Evolutionary conservation across 495 filamentous ascomycete species (phyloP), one percentile per base, ranked within the genome.

Genomic region (Penicillium canescens): DNA sequence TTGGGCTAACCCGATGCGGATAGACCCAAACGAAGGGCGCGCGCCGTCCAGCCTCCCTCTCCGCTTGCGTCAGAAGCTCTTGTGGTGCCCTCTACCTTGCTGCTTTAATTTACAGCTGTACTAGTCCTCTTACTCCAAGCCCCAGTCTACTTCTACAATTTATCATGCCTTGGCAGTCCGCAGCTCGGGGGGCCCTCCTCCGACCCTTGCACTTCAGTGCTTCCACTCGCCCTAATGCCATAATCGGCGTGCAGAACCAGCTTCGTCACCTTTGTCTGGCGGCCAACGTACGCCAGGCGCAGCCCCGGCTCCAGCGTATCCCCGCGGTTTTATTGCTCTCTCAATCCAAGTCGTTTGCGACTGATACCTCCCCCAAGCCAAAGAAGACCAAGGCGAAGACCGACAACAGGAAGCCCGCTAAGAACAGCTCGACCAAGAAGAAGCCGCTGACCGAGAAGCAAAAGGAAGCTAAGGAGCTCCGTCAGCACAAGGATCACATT

Each of bases 101-200:
- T 52, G 42, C 42, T 18, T 33, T 6, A 43, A 54, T 46, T 48
- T 40, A 46, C 43, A 47, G 38, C 50, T 52, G 38, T 20, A 20
- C 40, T 43, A 36, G 10, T 28, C 42, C 41, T 36, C 4, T 41
- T 20, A 20, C 5, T 43, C 31, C 45, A 16, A 9, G 7, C 6
- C 11, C 14, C 23, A 37, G 5, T 20, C 20, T 49, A 14, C 26
- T 37, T 11, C 12, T 1, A 52, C 21, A 31, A 11, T n/a, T 43
- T 44, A 34, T n/a, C 38, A 76, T 76, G 71, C 48, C 67, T 69
- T 56, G 65, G 20, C 68, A 67, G 50, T 50, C 63, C 26, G 66
- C 58, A 42, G 59, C 54, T 45, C 65, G 68, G 24, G 63, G 65
- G 42, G 55, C 60, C 54, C 50, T 65, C 37, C 58, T 73, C 36